phyloP scores from a whole-genome alignment of 805 yeast genomes.

The Nakazawaea wickerhamii region DNA sequence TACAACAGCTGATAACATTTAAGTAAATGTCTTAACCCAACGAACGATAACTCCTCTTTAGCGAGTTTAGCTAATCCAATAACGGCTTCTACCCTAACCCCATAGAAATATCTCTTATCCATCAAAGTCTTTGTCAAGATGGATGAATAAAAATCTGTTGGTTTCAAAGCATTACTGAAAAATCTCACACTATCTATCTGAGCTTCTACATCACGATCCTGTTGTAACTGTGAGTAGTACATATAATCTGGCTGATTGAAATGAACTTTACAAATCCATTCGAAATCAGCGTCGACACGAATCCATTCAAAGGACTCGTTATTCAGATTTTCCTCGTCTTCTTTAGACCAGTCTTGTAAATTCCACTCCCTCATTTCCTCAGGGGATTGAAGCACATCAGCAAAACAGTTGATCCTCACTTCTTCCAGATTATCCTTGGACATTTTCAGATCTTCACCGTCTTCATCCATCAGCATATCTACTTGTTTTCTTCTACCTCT shows the following conservation, averaged over 20 bases:
- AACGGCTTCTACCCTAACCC: conserved; percentile 85
- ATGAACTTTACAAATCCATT: conserved; percentile 83
- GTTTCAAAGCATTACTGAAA: conserved; percentile 57
- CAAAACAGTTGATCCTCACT: conserved; percentile 44
- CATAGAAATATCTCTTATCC: conserved; percentile 84
- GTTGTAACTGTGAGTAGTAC: conserved; percentile 90
- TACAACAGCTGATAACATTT: conserved; percentile 62
- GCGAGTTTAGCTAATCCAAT: conserved; percentile 68
- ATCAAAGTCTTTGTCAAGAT: conserved; percentile 71
- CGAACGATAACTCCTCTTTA: conserved; percentile 49
- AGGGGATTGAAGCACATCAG: conserved; percentile 65
- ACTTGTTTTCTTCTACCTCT: conserved; percentile 39
- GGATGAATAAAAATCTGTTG: conserved; percentile 65
- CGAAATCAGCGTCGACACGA: conserved; percentile 95
- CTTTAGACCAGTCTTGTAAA: conserved; percentile 61
- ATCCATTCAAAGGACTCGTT: conserved; percentile 97
- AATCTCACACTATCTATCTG: conserved; percentile 78
- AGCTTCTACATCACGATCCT: conserved; percentile 95
- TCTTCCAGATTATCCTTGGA: conserved; percentile 23
- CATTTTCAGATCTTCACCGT: conserved; percentile 26
- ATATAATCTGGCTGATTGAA: conserved; percentile 91
- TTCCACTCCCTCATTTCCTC: conserved; percentile 68
- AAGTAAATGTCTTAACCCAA: conserved; percentile 70
- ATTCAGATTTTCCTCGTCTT: conserved; percentile 61
- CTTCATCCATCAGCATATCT: conserved; percentile 38